Percentiles rank a stretch among this genome's conserved stretches.
phyloP scores from a whole-genome alignment of 176 grass and related monocot species.

The Rhynchospora tenuis region DNA sequence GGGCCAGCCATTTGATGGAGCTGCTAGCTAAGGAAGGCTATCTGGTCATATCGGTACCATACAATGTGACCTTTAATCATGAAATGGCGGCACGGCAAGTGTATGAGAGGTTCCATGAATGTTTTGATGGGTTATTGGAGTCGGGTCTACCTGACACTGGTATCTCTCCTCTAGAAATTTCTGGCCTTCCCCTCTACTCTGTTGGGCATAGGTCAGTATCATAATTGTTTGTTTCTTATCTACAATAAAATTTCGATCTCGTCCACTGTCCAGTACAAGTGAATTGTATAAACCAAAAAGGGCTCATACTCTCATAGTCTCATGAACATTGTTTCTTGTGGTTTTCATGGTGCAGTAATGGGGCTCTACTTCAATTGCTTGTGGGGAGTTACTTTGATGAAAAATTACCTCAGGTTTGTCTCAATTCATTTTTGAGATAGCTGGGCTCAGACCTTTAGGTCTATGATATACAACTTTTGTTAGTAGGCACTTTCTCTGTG shows the following conservation, averaged over 20 bases:
- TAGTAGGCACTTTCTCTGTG: neutral
- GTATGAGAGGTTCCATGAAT: slow-evolving; percentile 62
- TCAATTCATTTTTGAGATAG: neutral
- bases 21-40: slow-evolving; percentile 76
- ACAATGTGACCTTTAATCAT: slow-evolving; percentile 92
- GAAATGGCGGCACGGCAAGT: slow-evolving; percentile 66
- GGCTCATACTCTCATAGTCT: too few relatives aligned
- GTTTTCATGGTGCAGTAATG: slow-evolving; percentile 47
- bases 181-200: slow-evolving; percentile 58
- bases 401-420: slow-evolving; percentile 66
- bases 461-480: neutral
- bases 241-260: neutral
- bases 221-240: neutral
- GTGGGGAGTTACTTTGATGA: slow-evolving; percentile 87
- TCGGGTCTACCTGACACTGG: slow-evolving; percentile 57
- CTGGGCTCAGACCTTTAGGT: neutral
- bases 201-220: slow-evolving; percentile 60
- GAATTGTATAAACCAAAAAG: neutral
- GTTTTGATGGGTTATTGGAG: slow-evolving; percentile 49
- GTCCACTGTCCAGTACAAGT: neutral
- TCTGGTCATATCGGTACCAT: slow-evolving; percentile 79
- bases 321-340: neutral
- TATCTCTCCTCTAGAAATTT: slow-evolving; percentile 40
- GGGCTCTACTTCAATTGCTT: slow-evolving; percentile 87
- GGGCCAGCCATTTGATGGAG: slow-evolving; percentile 64